Conservation (phyloP, 176 grass and related monocot species). For the Typha latifolia region DNA sequence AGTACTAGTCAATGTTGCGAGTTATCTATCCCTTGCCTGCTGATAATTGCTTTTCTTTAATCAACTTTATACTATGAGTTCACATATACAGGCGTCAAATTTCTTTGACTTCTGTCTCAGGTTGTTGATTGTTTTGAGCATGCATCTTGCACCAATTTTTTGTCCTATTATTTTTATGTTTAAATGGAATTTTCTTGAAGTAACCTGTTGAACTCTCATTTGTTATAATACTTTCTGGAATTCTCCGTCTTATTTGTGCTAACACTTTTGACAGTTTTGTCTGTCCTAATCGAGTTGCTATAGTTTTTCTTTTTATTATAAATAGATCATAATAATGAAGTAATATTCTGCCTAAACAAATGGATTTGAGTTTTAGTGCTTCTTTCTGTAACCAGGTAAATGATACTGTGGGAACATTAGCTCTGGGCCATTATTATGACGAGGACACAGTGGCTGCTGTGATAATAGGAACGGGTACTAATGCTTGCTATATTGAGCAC, state of each 20-base stretch:
- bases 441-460: slow-evolving; percentile 88
- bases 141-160: too few species aligned
- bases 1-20: too few species aligned
- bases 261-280: background rate
- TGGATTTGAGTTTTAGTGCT: background rate
- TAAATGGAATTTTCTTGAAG: too few species aligned
- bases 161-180: too few species aligned
- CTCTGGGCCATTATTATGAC: slow-evolving; percentile 73
- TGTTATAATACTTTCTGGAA: too few species aligned
- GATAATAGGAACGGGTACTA: slow-evolving; percentile 80
- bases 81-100: too few species aligned
- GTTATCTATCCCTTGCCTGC: too few species aligned
- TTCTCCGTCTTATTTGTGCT: background rate
- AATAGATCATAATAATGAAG: background rate
- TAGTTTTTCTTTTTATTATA: background rate
- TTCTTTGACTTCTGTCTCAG: too few species aligned
- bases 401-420: slow-evolving; percentile 94
- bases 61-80: too few species aligned
- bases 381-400: slow-evolving; percentile 57
- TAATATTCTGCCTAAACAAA: background rate
- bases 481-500: slow-evolving; percentile 89
- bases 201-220: too few species aligned
- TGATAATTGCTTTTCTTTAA: too few species aligned
- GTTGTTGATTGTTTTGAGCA: too few species aligned
- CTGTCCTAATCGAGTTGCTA: background rate